Base-by-base conservation (phyloP, 2,329 filamentous ascomycete genomes). In the Monosporascus sp. region DNA sequence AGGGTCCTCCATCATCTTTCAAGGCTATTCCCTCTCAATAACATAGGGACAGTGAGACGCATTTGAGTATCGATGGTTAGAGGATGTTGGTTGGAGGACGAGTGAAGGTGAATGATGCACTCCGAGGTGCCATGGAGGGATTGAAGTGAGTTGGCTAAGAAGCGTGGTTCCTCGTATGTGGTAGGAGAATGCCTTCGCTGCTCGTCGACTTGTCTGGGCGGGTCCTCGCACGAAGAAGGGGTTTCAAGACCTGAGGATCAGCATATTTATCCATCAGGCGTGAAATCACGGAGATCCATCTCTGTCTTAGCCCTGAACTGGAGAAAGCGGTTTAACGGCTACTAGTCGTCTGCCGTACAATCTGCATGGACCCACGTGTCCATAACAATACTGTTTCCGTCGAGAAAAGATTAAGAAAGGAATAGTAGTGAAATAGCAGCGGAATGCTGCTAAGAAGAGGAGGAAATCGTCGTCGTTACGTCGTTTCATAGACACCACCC, bases 401-500 rank as follows among this genome's bases (percentile, higher is more conserved):
- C 54, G 54, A 53, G 54, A 55, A 55, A 55, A 61, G 58, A 63
- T 64, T 63, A 65, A 61, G 56, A 61, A 62, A 64, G 62, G 59
- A 57, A 60, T 58, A 58, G 54, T 50, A 59, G 57, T 54, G 52
- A 48, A 9, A 49, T 56, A 56, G 58, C 53, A 62, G 64, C 60
- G 64, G 57, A 55, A 57, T 57, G 57, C 54, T 55, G 48, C 45
- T 52, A 54, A 58, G 53, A 59, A 62, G 61, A 60, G 54, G 53
- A 61, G 54, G 60, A 46, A 60, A 60, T 59, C 47, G 59, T 60
- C 56, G 65, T 74, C 73, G 66, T 74, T 65, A 73, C 67, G 65
- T 74, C 73, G 67, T 76, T 68, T 74, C 70, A 65, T 72, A 67
- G 67, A 65, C 63, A 67, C 72, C 71, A 71, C 72, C 72, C 70